Evolutionary conservation across 768 basidiomycete genomes (phyloP), one percentile per base, ranked within the genome.

Genomic region (Clathrus columnatus): DNA sequence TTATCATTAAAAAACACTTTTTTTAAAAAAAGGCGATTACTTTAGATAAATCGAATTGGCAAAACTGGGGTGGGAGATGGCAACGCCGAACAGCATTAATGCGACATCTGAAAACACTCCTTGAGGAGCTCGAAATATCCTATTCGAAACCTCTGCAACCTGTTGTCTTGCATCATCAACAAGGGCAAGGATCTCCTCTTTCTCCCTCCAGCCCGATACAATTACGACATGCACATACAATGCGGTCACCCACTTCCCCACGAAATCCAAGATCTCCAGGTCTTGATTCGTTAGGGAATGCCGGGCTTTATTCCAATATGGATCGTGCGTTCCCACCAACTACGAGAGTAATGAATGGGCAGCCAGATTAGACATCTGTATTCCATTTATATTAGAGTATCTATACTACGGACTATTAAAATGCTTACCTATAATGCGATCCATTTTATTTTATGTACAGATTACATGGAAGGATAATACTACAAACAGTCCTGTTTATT

Each of bases 31-130:
- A n/a, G n/a, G n/a, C n/a, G n/a, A n/a, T n/a, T n/a, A n/a, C n/a
- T 48, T 46, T 55, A 85, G 84, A 89, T 68, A 81, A 84, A 51
- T 76, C 82, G 32, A 88, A 87, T 63, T 91, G 87, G 88, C 88
- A 90, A 64, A 86, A 90, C 64, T 91, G 87, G 87, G 87, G 85
- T 48, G 88, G 80, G 18, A 74, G 87, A 56, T 88, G 85, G 87
- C 73, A 71, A 7, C 82, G 87, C 46, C 82, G 87, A 59, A 89
- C 80, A 10, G 72, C 69, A 21, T 86, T 90, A 67, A 89, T 90
- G 87, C 79, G 83, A 36, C 67, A 84, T 61, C 73, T 91, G 47
- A 88, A 86, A 69, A 77, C 71, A 4, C 64, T 82, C 14, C 70
- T 89, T 51, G 87, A 89, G 66, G 86, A 87, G 28, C 78, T 91